A percentile compares a stretch with the other conserved stretches of the same genome.
Conservation (phyloP, 2,329 filamentous ascomycete species). For the Aureobasidium zeae region DNA sequence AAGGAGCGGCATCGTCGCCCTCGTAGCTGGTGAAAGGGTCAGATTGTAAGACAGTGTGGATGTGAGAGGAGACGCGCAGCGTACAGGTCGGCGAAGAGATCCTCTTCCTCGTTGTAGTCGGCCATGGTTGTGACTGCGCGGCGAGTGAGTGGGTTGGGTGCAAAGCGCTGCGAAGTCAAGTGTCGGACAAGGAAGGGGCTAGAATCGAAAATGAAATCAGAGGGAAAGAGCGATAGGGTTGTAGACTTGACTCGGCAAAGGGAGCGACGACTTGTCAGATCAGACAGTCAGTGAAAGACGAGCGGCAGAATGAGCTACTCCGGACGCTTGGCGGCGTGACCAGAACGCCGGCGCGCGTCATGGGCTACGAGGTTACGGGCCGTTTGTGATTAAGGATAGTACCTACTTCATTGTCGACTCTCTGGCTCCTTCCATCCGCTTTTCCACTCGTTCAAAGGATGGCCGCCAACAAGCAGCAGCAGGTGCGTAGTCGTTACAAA, state of each 20-base stretch:
- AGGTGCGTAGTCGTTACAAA: neutral
- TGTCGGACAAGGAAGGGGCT: neutral
- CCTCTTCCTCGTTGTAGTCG: conserved; percentile 73
- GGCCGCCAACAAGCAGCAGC: conserved; percentile 38
- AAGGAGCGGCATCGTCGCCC: conserved; percentile 47
- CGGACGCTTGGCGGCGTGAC: too few species aligned
- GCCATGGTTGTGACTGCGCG: conserved; percentile 50
- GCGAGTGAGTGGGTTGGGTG: neutral
- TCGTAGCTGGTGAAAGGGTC: conserved; percentile 46
- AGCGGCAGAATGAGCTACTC: too few species aligned
- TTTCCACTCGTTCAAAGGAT: conserved; percentile 23
- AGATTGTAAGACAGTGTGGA: neutral
- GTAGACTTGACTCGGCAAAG: too few species aligned
- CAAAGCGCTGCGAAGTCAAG: too few species aligned
- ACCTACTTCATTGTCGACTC: too few species aligned
- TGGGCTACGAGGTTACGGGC: too few species aligned
- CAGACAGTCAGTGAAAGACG: too few species aligned
- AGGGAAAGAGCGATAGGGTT: neutral
- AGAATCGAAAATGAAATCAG: neutral
- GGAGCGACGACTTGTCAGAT: too few species aligned
- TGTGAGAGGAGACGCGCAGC: conserved; percentile 30
- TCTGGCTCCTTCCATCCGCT: too few species aligned
- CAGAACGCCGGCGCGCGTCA: too few species aligned
- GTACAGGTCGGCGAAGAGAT: conserved; percentile 92
- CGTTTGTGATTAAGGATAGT: too few species aligned